These are phyloP conservation scores for Lepidium aucheri DNA, from an alignment of 345 rosid genomes.

Conservation along the genomic window DNA sequence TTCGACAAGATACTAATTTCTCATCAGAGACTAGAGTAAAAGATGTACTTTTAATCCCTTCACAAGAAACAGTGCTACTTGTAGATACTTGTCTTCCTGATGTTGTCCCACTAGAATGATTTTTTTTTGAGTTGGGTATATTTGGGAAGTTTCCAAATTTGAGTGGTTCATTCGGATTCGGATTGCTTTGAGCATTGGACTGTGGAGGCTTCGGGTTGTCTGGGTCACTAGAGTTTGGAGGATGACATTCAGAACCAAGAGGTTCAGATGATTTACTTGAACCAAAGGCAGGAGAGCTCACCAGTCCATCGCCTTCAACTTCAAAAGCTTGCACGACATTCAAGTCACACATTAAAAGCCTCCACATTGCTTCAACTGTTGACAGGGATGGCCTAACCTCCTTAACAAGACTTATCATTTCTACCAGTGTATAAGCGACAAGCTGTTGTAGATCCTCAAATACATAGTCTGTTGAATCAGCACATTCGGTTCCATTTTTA, in stretches of 20 bases:
- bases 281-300: constrained; percentile 28
- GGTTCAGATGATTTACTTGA: constrained; percentile 37
- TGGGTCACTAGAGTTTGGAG: constrained; percentile 39
- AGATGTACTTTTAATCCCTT: constrained; percentile 52
- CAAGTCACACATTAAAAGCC: constrained; percentile 89
- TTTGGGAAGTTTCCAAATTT: constrained; percentile 31
- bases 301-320: constrained; percentile 57
- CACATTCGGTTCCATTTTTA: constrained; percentile 45
- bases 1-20: constrained; percentile 50
- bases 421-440: constrained; percentile 73
- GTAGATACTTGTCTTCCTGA: constrained; percentile 41
- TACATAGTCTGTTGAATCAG: constrained; percentile 24
- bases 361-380: constrained; percentile 99
- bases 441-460: constrained; percentile 45
- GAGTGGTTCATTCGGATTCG: constrained; percentile 33
- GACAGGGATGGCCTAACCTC: constrained; percentile 85
- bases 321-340: constrained; percentile 97
- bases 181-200: constrained; percentile 39
- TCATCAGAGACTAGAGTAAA: constrained; percentile 52
- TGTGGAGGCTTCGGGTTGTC: constrained; percentile 29
- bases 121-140: constrained; percentile 36
- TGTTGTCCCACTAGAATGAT: constrained; percentile 30
- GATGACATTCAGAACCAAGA: constrained; percentile 40
- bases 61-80: constrained; percentile 27
- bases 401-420: constrained; percentile 72